Evolutionary conservation across 371 early-diverging fungal species (phyloP).

Genomic region (Apophysomyces variabilis): DNA sequence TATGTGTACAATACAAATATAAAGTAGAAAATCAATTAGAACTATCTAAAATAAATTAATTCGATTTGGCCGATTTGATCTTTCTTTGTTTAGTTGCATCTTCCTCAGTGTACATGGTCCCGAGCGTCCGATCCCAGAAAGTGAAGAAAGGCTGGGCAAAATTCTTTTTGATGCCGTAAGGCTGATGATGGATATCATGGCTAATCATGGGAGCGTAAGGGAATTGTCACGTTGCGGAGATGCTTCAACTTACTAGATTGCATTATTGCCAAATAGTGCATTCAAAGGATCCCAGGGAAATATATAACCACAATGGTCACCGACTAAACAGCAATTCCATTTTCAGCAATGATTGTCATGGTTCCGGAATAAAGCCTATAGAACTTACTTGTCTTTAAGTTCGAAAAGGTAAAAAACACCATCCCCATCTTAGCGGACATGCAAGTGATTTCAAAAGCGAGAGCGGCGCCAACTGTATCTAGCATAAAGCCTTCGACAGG

Average conservation of each 20-base stretch:
- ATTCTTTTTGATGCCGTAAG: conserved; percentile 69
- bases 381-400: conserved; percentile 70
- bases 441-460: conserved; percentile 68
- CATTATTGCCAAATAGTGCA: conserved; percentile 70
- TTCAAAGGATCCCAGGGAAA: conserved; percentile 80
- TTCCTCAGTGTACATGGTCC: conserved; percentile 22
- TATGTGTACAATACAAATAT: conserved; percentile 9
- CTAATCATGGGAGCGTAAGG: conserved; percentile 23
- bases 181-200: conserved; percentile 73
- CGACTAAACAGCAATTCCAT: conserved; percentile 38
- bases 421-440: conserved; percentile 72
- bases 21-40: not conserved
- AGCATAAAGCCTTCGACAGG: conserved; percentile 78
- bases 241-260: conserved; percentile 62
- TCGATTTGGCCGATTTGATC: not conserved
- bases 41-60: not conserved
- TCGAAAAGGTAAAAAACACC: conserved; percentile 74
- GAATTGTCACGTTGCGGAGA: too few species aligned
- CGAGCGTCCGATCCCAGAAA: conserved; percentile 67
- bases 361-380: not conserved
- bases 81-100: not conserved
- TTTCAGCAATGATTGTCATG: not conserved
- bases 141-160: conserved; percentile 78
- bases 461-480: conserved; percentile 72
- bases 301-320: conserved; percentile 85